Conservation (phyloP, 352 stramenopile genomes). For the Globisporangium ultimum region DNA sequence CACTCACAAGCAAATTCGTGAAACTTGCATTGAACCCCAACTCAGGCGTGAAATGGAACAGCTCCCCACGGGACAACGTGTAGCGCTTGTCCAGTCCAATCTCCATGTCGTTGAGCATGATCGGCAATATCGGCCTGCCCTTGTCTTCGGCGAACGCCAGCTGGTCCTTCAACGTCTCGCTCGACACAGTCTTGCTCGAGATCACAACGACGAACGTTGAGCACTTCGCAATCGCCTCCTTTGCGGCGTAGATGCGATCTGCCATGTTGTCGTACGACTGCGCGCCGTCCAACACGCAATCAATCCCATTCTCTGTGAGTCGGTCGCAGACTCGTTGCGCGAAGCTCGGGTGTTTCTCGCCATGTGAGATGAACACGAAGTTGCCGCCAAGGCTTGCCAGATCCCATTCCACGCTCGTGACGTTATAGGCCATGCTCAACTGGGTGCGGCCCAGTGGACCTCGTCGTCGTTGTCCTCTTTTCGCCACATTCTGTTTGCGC, state of each 20-base stretch:
- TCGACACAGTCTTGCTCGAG: too few species aligned
- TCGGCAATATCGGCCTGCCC: too few species aligned
- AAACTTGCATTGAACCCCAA: constrained; percentile 78
- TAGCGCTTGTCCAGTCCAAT: constrained; percentile 55
- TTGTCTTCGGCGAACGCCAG: too few species aligned
- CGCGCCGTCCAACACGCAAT: constrained; percentile 52
- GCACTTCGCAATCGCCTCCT: too few species aligned
- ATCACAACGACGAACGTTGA: too few species aligned
- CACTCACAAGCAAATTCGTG: constrained; percentile 36
- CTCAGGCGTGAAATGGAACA: constrained; percentile 80
- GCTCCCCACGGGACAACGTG: constrained; percentile 60
- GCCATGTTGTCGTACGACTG: constrained; percentile 47
- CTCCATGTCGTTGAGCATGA: too few species aligned
- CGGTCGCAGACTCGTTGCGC: constrained; percentile 40
- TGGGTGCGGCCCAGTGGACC: too few species aligned
- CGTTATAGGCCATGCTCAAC: too few species aligned
- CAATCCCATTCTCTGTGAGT: constrained; percentile 45
- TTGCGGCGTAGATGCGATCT: constrained; percentile 59
- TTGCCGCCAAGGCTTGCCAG: constrained; percentile 22
- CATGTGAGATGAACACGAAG: constrained; percentile 73
- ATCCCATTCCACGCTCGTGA: constrained; percentile 32
- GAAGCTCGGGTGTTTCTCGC: too few species aligned
- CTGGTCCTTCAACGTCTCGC: too few species aligned
- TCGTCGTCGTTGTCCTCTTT: constrained; percentile 9
- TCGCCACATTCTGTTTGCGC: constrained; percentile 30